phyloP scores from a whole-genome alignment of 495 filamentous ascomycete genomes.

The Rhizodiscina lignyota region DNA sequence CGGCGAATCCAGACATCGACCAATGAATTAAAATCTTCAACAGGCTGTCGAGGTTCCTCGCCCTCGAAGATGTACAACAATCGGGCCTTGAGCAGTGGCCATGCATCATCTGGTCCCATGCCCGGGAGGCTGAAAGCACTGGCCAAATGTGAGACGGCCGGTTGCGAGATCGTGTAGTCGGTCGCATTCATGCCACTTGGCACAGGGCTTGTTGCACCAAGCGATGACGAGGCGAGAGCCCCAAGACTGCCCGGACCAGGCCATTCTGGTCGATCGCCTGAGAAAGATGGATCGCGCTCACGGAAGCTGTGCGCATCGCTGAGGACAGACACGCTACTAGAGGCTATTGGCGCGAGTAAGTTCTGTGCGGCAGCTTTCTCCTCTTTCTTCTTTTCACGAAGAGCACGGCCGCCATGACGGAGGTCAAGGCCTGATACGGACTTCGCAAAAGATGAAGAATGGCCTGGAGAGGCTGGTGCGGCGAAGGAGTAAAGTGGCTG shows the following conservation, averaged over 20 bases:
- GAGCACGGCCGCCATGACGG: constrained; percentile 63
- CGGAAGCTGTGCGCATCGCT: constrained; percentile 4
- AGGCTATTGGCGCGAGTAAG: constrained; percentile 21
- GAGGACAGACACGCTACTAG: constrained; percentile 11
- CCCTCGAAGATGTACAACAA: constrained; percentile 86
- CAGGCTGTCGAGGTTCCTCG: constrained; percentile 71
- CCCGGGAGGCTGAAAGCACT: constrained; percentile 51
- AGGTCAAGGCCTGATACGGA: constrained; percentile 71
- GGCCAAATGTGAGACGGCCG: constrained; percentile 11
- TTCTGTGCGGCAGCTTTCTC: constrained; percentile 40
- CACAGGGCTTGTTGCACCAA: constrained; percentile 3
- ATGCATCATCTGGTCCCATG: constrained; percentile 80
- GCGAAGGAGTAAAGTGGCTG: constrained; percentile 70
- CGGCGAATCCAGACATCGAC: constrained; percentile 30
- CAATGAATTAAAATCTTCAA: constrained; percentile 88
- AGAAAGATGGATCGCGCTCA: constrained; percentile 18
- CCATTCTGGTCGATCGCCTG: constrained; percentile 17
- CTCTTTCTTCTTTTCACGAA: constrained; percentile 84
- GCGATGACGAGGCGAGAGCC: constrained; percentile 6
- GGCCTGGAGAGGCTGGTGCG: constrained; percentile 49
- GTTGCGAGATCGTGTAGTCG: constrained; percentile 3
- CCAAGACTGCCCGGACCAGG: constrained; percentile 6
- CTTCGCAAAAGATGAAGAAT: constrained; percentile 52
- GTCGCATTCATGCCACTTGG: not conserved
- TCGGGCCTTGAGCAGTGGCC: constrained; percentile 84